Conservation (phyloP, 495 filamentous ascomycete genomes). For the Lophium mytilinum region DNA sequence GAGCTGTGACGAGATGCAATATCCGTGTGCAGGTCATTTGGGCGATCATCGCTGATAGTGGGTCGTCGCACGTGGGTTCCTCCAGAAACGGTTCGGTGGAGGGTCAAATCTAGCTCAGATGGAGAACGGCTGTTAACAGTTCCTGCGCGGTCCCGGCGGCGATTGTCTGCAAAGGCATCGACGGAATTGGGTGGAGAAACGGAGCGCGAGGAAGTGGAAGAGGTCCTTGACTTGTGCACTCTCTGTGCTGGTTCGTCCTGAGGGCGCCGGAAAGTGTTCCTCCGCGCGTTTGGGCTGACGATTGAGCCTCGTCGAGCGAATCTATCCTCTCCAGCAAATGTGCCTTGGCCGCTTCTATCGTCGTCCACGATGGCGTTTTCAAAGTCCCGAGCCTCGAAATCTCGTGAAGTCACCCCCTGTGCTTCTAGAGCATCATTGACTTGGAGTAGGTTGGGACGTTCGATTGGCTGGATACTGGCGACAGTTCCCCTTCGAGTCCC, state of each 20-base stretch:
- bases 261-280: conserved; percentile 31
- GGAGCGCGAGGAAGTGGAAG: conserved; percentile 57
- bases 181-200: conserved; percentile 92
- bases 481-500: conserved; percentile 33
- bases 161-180: conserved; percentile 85
- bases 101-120: conserved; percentile 50
- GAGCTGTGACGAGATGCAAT: conserved; percentile 34
- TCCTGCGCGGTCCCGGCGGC: conserved; percentile 57
- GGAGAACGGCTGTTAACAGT: conserved; percentile 53
- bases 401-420: conserved; percentile 36
- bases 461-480: conserved; percentile 29
- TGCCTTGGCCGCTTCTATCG: conserved; percentile 45
- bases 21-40: conserved; percentile 38
- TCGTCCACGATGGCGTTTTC: conserved; percentile 85
- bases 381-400: conserved; percentile 55
- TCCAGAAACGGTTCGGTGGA: conserved; percentile 65
- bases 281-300: conserved; percentile 16
- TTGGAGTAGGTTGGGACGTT: conserved; percentile 41
- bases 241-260: conserved; percentile 38
- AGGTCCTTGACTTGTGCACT: conserved; percentile 40
- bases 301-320: conserved; percentile 15
- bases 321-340: conserved; percentile 5
- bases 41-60: conserved; percentile 54
- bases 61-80: conserved; percentile 54
- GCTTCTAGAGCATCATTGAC: conserved; percentile 45